Base-by-base conservation (phyloP, 225 moss, liverwort and hornwort genomes). In the Anthoceros angustus region DNA sequence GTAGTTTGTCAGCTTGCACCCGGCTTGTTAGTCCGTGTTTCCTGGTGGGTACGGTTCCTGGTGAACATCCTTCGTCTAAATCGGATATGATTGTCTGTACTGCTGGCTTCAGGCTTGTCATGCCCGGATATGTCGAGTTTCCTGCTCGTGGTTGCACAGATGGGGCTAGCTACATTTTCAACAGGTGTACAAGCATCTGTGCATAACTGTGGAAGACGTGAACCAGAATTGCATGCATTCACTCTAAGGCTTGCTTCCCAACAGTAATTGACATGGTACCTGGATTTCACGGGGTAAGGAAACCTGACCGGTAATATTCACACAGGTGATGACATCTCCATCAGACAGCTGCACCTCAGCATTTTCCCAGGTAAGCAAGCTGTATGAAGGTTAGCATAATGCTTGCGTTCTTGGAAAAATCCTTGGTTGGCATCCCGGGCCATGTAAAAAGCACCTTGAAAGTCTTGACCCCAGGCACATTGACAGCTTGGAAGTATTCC, bases 51-150 rank as follows among this genome's bases (percentile, higher is more conserved):
- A 83, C 75, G 42, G 75, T 71, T 11, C 83, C 83, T 68, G 67
- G 73, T 16, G 80, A 72, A 26, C 83, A 80, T 55, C 65, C 73
- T 49, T 66, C 71, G 26, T 68, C 26, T 68, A 50, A 50, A 50
- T 83, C 83, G 63, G 77, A 62, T 7, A 68, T 67, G 64, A 80
- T 80, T 32, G 73, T 14, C 32, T 80, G 83, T 40, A 70, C 80
- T 12, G 83, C 79, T 12, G 32, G 66, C 49, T 66, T 75, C 18
- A 73, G 65, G 40, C 48, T 50, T 50, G 49, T 70, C 5, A 39
- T 11, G 26, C 40, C 40, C 4, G 25, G 26, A 10, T 63, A 68
- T 6, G 40, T 68, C 25, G 73, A 26, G 41, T 61, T 68, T 69
- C 69, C 77, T 11, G 71, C 25, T 62, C 63, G 18, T 20, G 77